Evolutionary conservation across 352 stramenopile genomes (phyloP).

Genomic region (Halophytophthora polymorphica): DNA sequence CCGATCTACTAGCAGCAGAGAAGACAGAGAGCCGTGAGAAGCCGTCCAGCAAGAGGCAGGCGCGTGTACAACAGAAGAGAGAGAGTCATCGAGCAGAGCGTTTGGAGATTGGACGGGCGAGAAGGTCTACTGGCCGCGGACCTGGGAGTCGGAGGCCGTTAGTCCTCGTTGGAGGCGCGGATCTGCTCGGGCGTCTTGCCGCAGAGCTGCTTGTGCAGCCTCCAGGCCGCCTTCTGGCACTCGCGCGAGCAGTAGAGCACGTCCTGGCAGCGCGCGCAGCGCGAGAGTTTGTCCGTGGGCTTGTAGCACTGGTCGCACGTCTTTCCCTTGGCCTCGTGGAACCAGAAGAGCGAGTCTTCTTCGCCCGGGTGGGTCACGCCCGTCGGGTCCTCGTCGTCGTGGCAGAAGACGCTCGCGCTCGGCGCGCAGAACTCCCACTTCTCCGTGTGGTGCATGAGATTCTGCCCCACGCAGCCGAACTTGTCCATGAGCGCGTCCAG

Average conservation of each 20-base stretch:
- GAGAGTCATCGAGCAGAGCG: too few relatives aligned
- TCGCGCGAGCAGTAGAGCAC: conserved; percentile 80
- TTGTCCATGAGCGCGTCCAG: conserved; percentile 61
- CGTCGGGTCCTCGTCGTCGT: conserved; percentile 31
- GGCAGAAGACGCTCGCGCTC: conserved; percentile 33
- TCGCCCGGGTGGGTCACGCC: conserved; percentile 46
- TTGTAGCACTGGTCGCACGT: conserved; percentile 66
- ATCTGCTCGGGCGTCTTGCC: conserved; percentile 56
- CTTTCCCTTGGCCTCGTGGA: conserved; percentile 49
- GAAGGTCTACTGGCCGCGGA: conserved; percentile 2
- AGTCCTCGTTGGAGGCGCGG: conserved; percentile 18
- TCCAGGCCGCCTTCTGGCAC: conserved; percentile 78
- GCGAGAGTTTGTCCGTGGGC: conserved; percentile 47
- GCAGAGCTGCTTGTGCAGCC: conserved; percentile 74
- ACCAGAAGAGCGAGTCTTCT: conserved; percentile 69
- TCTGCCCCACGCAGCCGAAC: conserved; percentile 70
- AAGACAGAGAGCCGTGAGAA: neutral
- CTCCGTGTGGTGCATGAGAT: conserved; percentile 79
- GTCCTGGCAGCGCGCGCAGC: conserved; percentile 62
- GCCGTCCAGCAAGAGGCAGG: neutral
- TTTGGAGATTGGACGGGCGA: neutral
- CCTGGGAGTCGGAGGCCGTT: neutral
- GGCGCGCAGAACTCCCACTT: conserved; percentile 81
- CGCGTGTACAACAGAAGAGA: too few relatives aligned
- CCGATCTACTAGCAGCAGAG: conserved; percentile 6